Conservation (phyloP, 257 asterid genomes). For the Gentiana straminea region DNA sequence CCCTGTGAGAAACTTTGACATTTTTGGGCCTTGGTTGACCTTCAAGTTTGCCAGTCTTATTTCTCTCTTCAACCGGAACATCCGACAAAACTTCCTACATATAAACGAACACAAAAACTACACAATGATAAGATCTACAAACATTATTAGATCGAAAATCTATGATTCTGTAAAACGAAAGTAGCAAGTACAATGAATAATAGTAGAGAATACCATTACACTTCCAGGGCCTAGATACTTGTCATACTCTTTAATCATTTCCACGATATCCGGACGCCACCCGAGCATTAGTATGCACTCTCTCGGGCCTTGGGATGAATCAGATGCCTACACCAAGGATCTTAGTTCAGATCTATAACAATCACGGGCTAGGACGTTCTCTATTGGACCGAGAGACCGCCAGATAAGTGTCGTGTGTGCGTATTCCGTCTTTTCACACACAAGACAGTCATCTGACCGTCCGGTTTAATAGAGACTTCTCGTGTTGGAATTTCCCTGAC, state of each 20-base stretch:
- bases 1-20: slow-evolving; percentile 76
- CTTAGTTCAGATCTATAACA: slow-evolving; percentile 5
- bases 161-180: too few species aligned
- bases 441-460: too few species aligned
- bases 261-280: slow-evolving; percentile 78
- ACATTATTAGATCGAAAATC: too few species aligned
- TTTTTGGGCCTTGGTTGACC: slow-evolving; percentile 63
- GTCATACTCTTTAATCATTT: slow-evolving; percentile 90
- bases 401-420: too few species aligned
- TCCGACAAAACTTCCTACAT: slow-evolving; percentile 86
- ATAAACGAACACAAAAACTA: slow-evolving; percentile 1
- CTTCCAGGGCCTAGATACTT: slow-evolving; percentile 95
- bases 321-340: slow-evolving; percentile 47
- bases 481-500: too few species aligned
- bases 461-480: too few species aligned
- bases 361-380: background rate
- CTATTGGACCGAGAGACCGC: too few species aligned
- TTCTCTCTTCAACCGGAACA: slow-evolving; percentile 77
- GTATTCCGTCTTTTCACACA: too few species aligned
- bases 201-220: slow-evolving; percentile 39
- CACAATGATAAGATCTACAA: too few species aligned
- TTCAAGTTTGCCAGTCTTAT: slow-evolving; percentile 41
- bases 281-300: slow-evolving; percentile 83
- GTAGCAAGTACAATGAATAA: too few species aligned
- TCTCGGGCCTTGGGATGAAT: slow-evolving; percentile 57